These are phyloP conservation scores for Trametes versicolor DNA, from an alignment of 1,284 basidiomycete species.

Conservation along the genomic window DNA sequence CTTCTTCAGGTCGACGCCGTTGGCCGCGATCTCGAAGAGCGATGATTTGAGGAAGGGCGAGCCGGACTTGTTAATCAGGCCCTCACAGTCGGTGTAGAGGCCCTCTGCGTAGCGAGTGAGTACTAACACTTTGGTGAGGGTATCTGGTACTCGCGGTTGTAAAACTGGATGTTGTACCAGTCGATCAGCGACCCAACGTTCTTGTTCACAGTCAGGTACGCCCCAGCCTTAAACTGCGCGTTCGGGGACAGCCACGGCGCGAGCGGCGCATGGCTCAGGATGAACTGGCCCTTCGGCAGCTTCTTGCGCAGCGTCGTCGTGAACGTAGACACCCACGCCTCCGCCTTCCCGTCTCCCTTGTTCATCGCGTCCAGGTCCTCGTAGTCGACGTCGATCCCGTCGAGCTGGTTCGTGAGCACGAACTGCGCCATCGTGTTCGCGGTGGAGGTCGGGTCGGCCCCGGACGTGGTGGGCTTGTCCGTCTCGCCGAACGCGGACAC, in stretches of 20 bases:
- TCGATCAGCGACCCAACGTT: constrained; percentile 59
- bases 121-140: background rate
- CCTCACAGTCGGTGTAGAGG: constrained; percentile 62
- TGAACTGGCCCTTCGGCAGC: constrained; percentile 47
- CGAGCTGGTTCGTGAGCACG: constrained; percentile 44
- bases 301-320: constrained; percentile 48
- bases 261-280: constrained; percentile 53
- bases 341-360: constrained; percentile 47
- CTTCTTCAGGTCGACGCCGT: constrained; percentile 59
- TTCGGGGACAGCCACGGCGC: constrained; percentile 65
- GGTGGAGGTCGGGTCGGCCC: constrained; percentile 49
- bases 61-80: constrained; percentile 61
- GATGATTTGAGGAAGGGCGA: constrained; percentile 56
- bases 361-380: constrained; percentile 60
- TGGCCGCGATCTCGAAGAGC: constrained; percentile 70
- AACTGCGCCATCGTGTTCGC: constrained; percentile 59
- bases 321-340: constrained; percentile 54
- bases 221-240: constrained; percentile 60
- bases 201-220: constrained; percentile 64
- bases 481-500: constrained; percentile 61
- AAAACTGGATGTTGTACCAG: constrained; percentile 66
- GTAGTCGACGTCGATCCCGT: constrained; percentile 68
- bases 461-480: constrained; percentile 57
- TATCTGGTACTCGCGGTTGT: constrained; percentile 62
- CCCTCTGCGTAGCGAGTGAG: constrained; percentile 52